Percentiles rank a stretch among this genome's conserved stretches.
phyloP scores from a whole-genome alignment of 2,329 filamentous ascomycete species.

The Ascochyta clinopodiicola region DNA sequence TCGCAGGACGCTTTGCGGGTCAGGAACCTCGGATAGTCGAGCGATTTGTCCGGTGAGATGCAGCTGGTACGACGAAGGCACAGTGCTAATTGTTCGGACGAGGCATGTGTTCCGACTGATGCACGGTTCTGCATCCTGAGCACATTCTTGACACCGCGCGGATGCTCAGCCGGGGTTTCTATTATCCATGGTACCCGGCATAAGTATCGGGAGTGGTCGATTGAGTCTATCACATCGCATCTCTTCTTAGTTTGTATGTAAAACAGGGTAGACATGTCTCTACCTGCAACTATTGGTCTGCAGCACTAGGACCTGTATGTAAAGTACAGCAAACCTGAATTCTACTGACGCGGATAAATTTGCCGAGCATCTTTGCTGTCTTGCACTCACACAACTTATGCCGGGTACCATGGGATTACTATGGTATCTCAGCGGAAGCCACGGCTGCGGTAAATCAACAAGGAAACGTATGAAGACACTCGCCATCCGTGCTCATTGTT shows the following conservation, averaged over 20 bases:
- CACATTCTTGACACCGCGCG: constrained; percentile 19
- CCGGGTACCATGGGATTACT: constrained; percentile 17
- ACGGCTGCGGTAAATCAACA: constrained; percentile 22
- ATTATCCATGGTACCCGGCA: neutral
- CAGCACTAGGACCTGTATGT: no score
- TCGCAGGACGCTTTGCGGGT: constrained; percentile 1
- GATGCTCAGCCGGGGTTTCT: constrained; percentile 23
- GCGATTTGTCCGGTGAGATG: constrained; percentile 17
- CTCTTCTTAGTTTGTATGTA: no score
- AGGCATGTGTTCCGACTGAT: constrained; percentile 25
- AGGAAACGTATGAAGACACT: constrained; percentile 19
- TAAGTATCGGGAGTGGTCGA: no score
- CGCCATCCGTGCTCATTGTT: constrained; percentile 30
- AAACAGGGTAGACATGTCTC: no score
- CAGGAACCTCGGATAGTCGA: constrained; percentile 4
- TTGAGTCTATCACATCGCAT: no score
- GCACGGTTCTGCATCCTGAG: constrained; percentile 24
- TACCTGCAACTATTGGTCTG: no score
- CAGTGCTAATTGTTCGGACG: constrained; percentile 7
- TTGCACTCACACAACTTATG: no score
- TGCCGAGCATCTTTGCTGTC: no score
- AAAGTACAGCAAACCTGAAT: no score
- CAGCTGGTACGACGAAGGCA: constrained; percentile 22
- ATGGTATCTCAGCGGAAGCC: constrained; percentile 18
- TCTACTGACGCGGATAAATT: no score